Evolutionary conservation across 1,284 basidiomycete species (phyloP).

Genomic region (Ganoderma lingzhi): DNA sequence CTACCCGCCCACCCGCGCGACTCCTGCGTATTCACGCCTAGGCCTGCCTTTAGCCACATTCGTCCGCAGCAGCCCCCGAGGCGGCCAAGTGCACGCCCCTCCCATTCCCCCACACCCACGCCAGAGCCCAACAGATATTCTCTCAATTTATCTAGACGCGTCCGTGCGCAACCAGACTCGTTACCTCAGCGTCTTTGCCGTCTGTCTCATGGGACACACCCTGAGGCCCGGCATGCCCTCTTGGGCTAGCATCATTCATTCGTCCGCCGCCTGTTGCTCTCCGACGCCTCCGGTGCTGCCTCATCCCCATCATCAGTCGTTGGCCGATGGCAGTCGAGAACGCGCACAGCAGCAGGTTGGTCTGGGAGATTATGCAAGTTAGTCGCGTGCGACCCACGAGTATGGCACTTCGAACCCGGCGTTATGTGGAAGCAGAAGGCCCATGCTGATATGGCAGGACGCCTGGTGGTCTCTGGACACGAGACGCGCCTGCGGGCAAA

Average conservation of each 20-base stretch:
- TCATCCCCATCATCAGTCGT: neutral
- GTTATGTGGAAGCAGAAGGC: neutral
- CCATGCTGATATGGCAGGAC: neutral
- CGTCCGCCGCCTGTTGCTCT: neutral
- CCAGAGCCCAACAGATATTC: neutral
- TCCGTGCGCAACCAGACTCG: neutral
- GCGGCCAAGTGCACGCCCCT: neutral
- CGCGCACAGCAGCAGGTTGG: neutral
- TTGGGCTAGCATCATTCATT: constrained; percentile 5
- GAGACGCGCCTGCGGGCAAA: neutral
- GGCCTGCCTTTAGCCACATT: constrained; percentile 14
- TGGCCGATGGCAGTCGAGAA: neutral
- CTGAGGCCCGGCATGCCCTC: constrained; percentile 4
- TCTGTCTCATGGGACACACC: neutral
- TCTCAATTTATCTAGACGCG: constrained; percentile 7
- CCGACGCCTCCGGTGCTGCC: neutral
- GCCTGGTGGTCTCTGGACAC: neutral
- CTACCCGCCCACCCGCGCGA: neutral
- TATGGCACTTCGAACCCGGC: constrained; percentile 1
- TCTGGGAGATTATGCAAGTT: neutral
- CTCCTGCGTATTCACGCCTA: neutral
- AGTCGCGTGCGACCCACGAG: neutral
- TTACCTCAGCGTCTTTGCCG: constrained; percentile 4
- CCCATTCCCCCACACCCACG: neutral
- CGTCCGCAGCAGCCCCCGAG: constrained; percentile 13